A percentile compares a stretch with the other conserved stretches of the same genome.
Evolutionary conservation across 2,329 filamentous ascomycete genomes (phyloP).

Genomic region (Penicillium sp.): DNA sequence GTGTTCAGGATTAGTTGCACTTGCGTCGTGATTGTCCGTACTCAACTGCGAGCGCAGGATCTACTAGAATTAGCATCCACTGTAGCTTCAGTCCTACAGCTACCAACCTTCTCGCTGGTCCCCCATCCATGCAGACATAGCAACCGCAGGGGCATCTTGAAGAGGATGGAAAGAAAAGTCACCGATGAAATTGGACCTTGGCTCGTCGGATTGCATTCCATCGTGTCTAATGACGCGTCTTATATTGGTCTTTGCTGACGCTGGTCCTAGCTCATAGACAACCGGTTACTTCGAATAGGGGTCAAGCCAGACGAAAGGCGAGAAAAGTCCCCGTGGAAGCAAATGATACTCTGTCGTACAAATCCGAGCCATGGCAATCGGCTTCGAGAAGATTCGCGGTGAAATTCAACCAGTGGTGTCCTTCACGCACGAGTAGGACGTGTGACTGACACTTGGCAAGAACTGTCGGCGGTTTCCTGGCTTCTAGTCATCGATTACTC

Average conservation of each 20-base stretch:
- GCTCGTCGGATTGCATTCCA: not conserved
- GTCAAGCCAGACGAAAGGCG: not conserved
- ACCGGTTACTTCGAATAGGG: not conserved
- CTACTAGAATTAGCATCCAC: conserved; percentile 11
- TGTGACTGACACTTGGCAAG: no score
- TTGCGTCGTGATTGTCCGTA: conserved; percentile 9
- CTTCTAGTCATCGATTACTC: no score
- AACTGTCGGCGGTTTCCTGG: no score
- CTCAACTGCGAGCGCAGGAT: conserved; percentile 28
- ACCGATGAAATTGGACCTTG: not conserved
- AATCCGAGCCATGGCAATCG: no score
- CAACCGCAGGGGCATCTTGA: conserved; percentile 26
- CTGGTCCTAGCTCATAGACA: no score
- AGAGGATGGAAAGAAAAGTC: conserved; percentile 2
- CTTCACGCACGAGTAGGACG: no score
- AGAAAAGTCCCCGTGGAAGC: conserved; percentile 1
- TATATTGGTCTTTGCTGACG: no score
- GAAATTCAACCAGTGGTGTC: no score
- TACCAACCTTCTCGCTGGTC: conserved; percentile 26
- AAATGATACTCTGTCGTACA: conserved; percentile 1
- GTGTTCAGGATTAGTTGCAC: conserved; percentile 1
- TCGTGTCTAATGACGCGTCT: no score
- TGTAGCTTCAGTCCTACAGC: not conserved
- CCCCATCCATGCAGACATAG: conserved; percentile 34
- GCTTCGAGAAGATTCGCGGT: no score